Evolutionary conservation across 1,284 basidiomycete species (phyloP).

Genomic region (Trichosporon ovoides): DNA sequence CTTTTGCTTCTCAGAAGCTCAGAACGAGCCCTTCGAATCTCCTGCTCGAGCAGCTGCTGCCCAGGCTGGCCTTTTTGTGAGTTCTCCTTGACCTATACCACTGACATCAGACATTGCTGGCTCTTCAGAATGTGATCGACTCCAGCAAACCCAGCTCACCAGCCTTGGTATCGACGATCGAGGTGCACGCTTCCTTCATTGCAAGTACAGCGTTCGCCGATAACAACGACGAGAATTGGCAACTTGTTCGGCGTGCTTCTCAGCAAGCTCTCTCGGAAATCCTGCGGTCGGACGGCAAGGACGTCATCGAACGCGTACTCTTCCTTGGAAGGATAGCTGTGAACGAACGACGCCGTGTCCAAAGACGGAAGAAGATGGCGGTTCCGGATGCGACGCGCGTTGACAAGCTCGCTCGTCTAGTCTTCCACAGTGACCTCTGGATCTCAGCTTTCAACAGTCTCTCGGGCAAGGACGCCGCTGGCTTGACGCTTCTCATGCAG

Average conservation of each 20-base stretch:
- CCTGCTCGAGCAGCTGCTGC: conserved; percentile 58
- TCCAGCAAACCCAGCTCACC: conserved; percentile 8
- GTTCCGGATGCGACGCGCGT: conserved; percentile 21
- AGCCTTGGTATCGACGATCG: conserved; percentile 34
- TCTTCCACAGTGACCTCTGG: conserved; percentile 62
- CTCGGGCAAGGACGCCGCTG: conserved; percentile 57
- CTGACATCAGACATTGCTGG: conserved; percentile 20
- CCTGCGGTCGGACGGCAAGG: conserved; percentile 42
- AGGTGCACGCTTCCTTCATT: conserved; percentile 51
- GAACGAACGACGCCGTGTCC: conserved; percentile 26
- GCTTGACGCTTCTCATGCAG: conserved; percentile 57
- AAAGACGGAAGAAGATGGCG: conserved; percentile 9
- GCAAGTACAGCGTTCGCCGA: conserved; percentile 58
- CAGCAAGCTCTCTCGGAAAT: conserved; percentile 43
- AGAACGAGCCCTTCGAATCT: conserved; percentile 62
- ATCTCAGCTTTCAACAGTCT: conserved; percentile 59
- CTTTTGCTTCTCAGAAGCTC: conserved; percentile 69
- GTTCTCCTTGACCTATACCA: conserved; percentile 36
- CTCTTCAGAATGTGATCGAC: conserved; percentile 15
- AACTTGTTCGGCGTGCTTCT: conserved; percentile 38
- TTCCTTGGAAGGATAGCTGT: conserved; percentile 30
- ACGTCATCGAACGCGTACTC: conserved; percentile 33
- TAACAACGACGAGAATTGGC: conserved; percentile 16
- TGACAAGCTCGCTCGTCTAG: conserved; percentile 27
- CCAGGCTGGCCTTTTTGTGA: conserved; percentile 58